Evolutionary conservation across 768 basidiomycete species (phyloP).

Genomic region (Leccinum pellstonianum): DNA sequence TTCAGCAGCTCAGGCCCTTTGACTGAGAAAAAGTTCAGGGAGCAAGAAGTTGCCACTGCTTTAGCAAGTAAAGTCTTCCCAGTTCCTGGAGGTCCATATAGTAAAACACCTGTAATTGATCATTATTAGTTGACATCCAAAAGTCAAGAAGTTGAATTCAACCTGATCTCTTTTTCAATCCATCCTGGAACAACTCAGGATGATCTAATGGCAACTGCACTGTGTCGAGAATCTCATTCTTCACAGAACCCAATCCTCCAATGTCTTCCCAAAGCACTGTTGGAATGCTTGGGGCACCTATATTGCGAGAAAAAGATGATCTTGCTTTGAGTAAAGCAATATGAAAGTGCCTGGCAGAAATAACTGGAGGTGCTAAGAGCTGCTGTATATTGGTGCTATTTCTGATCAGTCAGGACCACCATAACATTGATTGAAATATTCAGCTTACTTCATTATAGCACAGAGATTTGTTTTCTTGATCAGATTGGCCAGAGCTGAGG

Average conservation of each 20-base stretch:
- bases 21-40: conserved; percentile 95
- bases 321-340: conserved; percentile 69
- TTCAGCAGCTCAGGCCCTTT: conserved; percentile 95
- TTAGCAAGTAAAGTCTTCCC: conserved; percentile 95
- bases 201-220: conserved; percentile 89
- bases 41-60: conserved; percentile 93
- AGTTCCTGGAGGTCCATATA: conserved; percentile 95
- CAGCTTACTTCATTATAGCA: conserved; percentile 34
- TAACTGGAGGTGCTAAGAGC: conserved; percentile 11
- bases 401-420: neutral
- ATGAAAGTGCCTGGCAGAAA: conserved; percentile 64
- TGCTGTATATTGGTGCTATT: conserved; percentile 6
- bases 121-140: conserved; percentile 1
- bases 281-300: conserved; percentile 97
- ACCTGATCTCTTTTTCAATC: conserved; percentile 96
- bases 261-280: conserved; percentile 97
- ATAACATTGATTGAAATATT: neutral
- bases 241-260: conserved; percentile 85
- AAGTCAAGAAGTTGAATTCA: neutral
- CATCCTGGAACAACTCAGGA: conserved; percentile 86
- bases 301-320: conserved; percentile 81
- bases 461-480: conserved; percentile 55
- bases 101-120: conserved; percentile 63
- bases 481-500: conserved; percentile 74
- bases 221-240: conserved; percentile 92